phyloP scores from a whole-genome alignment of 345 rosid genomes.

The Lepidium sativum region DNA sequence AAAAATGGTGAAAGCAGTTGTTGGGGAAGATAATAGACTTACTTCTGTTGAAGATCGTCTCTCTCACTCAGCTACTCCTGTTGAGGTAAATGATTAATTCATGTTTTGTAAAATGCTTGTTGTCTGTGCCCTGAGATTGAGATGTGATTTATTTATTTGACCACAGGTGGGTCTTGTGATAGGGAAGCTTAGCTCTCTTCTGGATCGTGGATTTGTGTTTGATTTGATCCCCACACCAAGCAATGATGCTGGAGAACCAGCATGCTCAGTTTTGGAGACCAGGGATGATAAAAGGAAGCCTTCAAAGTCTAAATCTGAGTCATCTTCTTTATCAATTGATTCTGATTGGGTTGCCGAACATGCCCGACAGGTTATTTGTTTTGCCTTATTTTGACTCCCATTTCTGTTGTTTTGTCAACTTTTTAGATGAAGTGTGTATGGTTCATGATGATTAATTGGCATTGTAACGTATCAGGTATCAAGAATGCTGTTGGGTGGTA shows the following conservation, averaged over 20 bases:
- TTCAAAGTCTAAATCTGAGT: slow-evolving; percentile 59
- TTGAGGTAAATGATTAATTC: slow-evolving; percentile 39
- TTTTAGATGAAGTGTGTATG: background rate
- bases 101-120: background rate
- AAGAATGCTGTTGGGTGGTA: slow-evolving; percentile 83
- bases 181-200: slow-evolving; percentile 68
- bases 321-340: slow-evolving; percentile 53
- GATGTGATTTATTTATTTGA: background rate
- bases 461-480: slow-evolving; percentile 46
- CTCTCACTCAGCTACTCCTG: slow-evolving; percentile 51
- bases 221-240: slow-evolving; percentile 75
- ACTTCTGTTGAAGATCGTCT: slow-evolving; percentile 64
- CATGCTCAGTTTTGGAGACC: slow-evolving; percentile 51
- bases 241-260: slow-evolving; percentile 67
- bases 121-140: background rate
- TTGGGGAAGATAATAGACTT: slow-evolving; percentile 78
- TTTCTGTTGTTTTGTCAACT: background rate
- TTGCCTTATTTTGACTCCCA: background rate
- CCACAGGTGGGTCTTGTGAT: slow-evolving; percentile 77
- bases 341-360: slow-evolving; percentile 90
- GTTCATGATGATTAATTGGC: background rate
- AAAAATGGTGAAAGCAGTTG: slow-evolving; percentile 77
- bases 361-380: slow-evolving; percentile 63
- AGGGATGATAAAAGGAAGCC: slow-evolving; percentile 54
- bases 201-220: slow-evolving; percentile 79